phyloP scores from a whole-genome alignment of 352 stramenopile genomes.

The Globisporangium megalacanthum region DNA sequence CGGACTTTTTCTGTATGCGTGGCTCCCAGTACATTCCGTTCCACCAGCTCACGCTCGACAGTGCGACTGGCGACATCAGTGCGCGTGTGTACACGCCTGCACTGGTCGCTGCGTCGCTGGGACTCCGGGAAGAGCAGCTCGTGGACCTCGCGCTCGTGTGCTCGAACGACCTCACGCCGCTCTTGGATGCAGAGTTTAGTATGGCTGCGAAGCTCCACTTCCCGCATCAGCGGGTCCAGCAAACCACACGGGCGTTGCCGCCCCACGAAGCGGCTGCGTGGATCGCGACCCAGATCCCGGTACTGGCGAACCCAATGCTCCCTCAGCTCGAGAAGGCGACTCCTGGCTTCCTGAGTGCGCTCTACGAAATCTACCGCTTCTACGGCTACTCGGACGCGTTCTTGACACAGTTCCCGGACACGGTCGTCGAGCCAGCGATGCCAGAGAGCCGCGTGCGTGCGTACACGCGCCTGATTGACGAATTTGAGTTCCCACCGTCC shows the following conservation, averaged over 20 bases:
- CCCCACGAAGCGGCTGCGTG: conserved; percentile 48
- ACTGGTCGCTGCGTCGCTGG: conserved; percentile 51
- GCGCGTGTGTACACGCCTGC: conserved; percentile 73
- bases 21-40: conserved; percentile 83
- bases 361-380: conserved; percentile 78
- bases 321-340: conserved; percentile 33
- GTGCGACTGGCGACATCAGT: conserved; percentile 22
- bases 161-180: conserved; percentile 84
- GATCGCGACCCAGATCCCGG: conserved; percentile 43
- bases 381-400: conserved; percentile 54
- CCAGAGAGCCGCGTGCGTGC: no score
- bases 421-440: conserved; percentile 2
- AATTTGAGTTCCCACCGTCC: conserved; percentile 43
- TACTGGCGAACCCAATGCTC: conserved; percentile 58
- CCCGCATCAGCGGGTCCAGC: conserved; percentile 32
- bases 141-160: conserved; percentile 84
- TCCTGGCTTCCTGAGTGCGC: conserved; percentile 35
- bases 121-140: conserved; percentile 58
- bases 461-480: conserved; percentile 59
- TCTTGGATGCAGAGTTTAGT: conserved; percentile 58
- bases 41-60: conserved; percentile 27
- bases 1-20: conserved; percentile 86
- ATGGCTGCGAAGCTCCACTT: conserved; percentile 51
- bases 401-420: neutral
- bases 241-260: conserved; percentile 28